These are phyloP conservation scores for Bifiguratus adelaidae DNA, from an alignment of 192 early-diverging fungal species.

Conservation along the genomic window DNA sequence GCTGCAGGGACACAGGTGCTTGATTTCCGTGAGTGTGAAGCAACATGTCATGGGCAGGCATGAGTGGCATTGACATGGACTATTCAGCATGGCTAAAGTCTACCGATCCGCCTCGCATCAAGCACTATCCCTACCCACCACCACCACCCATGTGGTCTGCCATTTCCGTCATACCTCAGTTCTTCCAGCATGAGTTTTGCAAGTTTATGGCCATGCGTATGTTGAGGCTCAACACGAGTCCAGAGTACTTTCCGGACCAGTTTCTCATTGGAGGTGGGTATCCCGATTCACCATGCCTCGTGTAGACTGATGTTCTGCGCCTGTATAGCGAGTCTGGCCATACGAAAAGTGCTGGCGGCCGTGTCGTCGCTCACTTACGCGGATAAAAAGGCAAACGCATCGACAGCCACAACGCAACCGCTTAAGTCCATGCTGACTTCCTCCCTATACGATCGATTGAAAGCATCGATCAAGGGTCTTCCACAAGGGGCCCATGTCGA, in stretches of 20 bases:
- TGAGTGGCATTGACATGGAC: too few species aligned
- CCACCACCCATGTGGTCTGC: constrained; percentile 25
- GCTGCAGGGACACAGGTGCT: too few species aligned
- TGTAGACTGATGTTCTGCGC: neutral
- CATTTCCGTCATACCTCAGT: constrained; percentile 20
- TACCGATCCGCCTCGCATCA: constrained; percentile 18
- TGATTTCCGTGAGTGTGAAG: too few species aligned
- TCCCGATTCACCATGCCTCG: neutral
- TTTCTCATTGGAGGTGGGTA: constrained; percentile 32
- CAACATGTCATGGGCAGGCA: too few species aligned
- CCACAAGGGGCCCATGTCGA: constrained; percentile 5
- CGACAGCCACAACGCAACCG: neutral
- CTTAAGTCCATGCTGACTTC: constrained; percentile 19
- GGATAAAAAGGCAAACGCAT: neutral
- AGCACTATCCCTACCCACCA: constrained; percentile 27
- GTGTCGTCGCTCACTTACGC: neutral
- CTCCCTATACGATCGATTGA: constrained; percentile 20
- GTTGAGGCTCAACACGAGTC: constrained; percentile 26
- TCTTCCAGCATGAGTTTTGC: constrained; percentile 22
- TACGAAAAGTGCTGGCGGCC: neutral
- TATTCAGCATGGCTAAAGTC: constrained; percentile 13
- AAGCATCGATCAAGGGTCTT: constrained; percentile 11
- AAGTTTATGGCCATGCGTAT: constrained; percentile 28
- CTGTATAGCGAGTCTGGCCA: constrained; percentile 10
- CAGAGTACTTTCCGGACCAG: constrained; percentile 33